phyloP scores from a whole-genome alignment of 495 filamentous ascomycete species.

The Neurospora sp. region DNA sequence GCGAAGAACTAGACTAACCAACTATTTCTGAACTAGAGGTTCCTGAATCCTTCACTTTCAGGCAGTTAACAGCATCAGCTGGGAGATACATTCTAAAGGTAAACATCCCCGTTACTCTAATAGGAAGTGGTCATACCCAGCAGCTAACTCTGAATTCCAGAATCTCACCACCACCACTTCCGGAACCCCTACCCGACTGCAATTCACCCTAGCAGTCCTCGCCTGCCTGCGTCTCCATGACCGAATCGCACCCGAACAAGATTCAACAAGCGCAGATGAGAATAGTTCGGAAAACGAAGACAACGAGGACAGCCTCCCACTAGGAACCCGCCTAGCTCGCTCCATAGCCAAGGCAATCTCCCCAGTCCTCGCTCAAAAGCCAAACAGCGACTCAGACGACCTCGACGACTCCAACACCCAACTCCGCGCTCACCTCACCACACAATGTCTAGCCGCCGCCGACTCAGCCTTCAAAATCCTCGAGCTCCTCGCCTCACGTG shows the following conservation, averaged over 20 bases:
- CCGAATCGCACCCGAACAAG: not conserved
- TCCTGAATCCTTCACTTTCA: constrained; percentile 3
- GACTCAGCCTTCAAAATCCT: constrained; percentile 4
- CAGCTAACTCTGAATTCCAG: not conserved
- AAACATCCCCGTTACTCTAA: not conserved
- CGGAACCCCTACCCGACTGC: not conserved
- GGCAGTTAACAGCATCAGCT: not conserved
- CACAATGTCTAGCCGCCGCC: constrained; percentile 3
- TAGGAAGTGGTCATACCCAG: not conserved
- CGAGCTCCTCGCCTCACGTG: constrained; percentile 1
- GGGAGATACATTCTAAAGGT: not conserved
- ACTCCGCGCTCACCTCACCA: not conserved
- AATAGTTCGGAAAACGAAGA: not conserved
- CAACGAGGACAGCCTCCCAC: not conserved
- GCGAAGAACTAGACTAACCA: not conserved
- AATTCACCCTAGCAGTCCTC: constrained; percentile 6
- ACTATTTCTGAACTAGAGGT: constrained; percentile 1
- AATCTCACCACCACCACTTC: not conserved
- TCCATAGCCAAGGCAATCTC: constrained; percentile 7
- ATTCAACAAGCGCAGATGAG: not conserved
- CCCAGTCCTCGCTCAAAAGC: constrained; percentile 1
- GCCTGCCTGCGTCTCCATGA: constrained; percentile 1
- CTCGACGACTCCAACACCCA: not conserved
- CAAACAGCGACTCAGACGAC: not conserved
- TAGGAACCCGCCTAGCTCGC: not conserved